phyloP scores from a whole-genome alignment of 352 stramenopile species.

The Phytopythium oedochilum region DNA sequence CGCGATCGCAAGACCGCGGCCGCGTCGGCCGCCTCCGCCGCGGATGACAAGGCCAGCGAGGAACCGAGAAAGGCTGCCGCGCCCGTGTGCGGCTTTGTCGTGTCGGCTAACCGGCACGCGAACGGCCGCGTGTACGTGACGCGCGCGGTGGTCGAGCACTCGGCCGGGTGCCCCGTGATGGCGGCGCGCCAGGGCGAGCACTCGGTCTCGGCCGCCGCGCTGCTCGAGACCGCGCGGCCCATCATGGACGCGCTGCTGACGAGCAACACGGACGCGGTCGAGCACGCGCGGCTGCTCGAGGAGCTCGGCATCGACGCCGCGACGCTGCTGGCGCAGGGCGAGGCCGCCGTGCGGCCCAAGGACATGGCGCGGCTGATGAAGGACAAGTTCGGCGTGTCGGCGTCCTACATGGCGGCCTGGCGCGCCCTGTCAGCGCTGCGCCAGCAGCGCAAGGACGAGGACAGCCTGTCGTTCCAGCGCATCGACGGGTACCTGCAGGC shows the following conservation, averaged over 20 bases:
- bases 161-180: conserved; percentile 38
- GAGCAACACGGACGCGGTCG: neutral
- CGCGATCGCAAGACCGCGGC: conserved; percentile 53
- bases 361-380: conserved; percentile 83
- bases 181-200: conserved; percentile 8
- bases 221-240: conserved; percentile 72
- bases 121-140: conserved; percentile 76
- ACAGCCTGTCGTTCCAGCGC: conserved; percentile 66
- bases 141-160: conserved; percentile 44
- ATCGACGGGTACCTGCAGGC: conserved; percentile 56
- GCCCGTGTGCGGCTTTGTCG: conserved; percentile 56
- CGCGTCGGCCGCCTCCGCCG: neutral
- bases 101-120: conserved; percentile 71
- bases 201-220: conserved; percentile 51
- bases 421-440: conserved; percentile 62
- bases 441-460: conserved; percentile 62
- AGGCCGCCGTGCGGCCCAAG: conserved; percentile 55
- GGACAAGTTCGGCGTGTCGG: conserved; percentile 72
- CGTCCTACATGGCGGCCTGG: conserved; percentile 81
- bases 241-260: conserved; percentile 34
- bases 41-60: conserved; percentile 4
- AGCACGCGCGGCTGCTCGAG: conserved; percentile 15
- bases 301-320: conserved; percentile 11
- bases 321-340: conserved; percentile 18
- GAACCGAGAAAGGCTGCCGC: conserved; percentile 6